Percentiles rank a stretch among this genome's conserved stretches.
Evolutionary conservation across 306 rosid genomes (phyloP).

Genomic region (Elaeagnus macrophylla): DNA sequence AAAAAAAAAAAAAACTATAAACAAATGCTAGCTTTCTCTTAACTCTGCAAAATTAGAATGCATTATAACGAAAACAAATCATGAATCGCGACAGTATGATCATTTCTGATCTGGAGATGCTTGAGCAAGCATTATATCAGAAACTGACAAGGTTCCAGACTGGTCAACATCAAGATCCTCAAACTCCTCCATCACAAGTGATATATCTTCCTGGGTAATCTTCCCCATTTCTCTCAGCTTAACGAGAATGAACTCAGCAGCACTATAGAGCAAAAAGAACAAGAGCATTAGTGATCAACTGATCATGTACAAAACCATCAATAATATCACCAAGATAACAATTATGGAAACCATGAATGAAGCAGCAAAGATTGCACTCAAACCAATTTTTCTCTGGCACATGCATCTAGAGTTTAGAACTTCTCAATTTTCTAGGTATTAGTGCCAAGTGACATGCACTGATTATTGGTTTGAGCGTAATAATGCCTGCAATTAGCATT

Average conservation of each 20-base stretch:
- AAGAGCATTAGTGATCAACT: neutral
- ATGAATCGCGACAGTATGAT: neutral
- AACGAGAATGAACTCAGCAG: slow-evolving; percentile 64
- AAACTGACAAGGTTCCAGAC: slow-evolving; percentile 56
- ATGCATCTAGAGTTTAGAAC: too few relatives aligned
- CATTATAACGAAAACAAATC: neutral
- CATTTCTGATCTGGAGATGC: slow-evolving; percentile 22
- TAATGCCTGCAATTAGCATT: too few relatives aligned
- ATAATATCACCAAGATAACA: too few relatives aligned
- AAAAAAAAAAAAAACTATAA: neutral
- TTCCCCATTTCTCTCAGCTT: slow-evolving; percentile 92
- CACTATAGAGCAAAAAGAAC: slow-evolving; percentile 26
- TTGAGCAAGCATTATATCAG: slow-evolving; percentile 65
- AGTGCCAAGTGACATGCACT: too few relatives aligned
- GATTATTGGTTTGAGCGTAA: too few relatives aligned
- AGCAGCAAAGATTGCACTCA: too few relatives aligned
- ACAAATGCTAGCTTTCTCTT: neutral
- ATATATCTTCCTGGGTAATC: slow-evolving; percentile 65
- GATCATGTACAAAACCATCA: too few relatives aligned
- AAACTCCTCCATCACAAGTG: slow-evolving; percentile 63
- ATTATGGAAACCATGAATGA: too few relatives aligned
- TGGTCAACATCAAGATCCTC: slow-evolving; percentile 83
- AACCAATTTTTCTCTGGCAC: too few relatives aligned
- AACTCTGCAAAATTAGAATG: too few relatives aligned
- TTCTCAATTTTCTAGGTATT: too few relatives aligned